These are phyloP conservation scores for Chrysoporthe deuterocubensis DNA, from an alignment of 2,329 filamentous ascomycete species.

Conservation along the genomic window DNA sequence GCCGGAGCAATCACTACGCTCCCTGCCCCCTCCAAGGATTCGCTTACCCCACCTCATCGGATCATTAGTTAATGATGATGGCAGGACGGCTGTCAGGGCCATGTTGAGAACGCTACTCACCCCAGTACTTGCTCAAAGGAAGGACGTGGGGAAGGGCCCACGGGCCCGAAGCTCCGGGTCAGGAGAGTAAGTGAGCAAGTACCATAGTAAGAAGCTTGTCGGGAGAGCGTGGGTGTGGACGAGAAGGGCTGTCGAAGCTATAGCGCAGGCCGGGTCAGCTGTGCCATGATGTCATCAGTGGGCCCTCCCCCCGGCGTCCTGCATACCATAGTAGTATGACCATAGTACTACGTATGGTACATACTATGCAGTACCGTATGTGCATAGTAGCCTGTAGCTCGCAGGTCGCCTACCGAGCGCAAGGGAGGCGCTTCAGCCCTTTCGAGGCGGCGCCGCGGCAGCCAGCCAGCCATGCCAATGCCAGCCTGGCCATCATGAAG, in stretches of 20 bases:
- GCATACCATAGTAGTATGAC: background rate
- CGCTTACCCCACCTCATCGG: no score
- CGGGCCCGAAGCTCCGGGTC: constrained; percentile 7
- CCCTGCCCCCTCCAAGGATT: no score
- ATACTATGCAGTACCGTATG: background rate
- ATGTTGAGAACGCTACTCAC: background rate
- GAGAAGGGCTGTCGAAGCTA: background rate
- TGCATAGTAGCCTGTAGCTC: background rate
- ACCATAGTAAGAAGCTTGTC: background rate
- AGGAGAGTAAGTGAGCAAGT: background rate
- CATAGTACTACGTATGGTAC: background rate
- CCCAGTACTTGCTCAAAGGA: no score
- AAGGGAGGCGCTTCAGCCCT: background rate
- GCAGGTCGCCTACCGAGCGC: background rate
- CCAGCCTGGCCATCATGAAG: no score
- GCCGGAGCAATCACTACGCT: no score
- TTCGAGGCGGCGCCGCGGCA: no score
- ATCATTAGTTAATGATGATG: constrained; percentile 1
- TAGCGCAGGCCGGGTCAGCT: constrained; percentile 13
- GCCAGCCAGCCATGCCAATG: no score
- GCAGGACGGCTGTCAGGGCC: background rate
- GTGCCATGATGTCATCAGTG: constrained; percentile 26
- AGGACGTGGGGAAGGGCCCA: background rate
- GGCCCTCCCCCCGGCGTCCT: background rate
- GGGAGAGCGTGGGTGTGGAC: no score